Base-by-base conservation (phyloP, 2,329 filamentous ascomycete species). In the Rutstroemia sp. region DNA sequence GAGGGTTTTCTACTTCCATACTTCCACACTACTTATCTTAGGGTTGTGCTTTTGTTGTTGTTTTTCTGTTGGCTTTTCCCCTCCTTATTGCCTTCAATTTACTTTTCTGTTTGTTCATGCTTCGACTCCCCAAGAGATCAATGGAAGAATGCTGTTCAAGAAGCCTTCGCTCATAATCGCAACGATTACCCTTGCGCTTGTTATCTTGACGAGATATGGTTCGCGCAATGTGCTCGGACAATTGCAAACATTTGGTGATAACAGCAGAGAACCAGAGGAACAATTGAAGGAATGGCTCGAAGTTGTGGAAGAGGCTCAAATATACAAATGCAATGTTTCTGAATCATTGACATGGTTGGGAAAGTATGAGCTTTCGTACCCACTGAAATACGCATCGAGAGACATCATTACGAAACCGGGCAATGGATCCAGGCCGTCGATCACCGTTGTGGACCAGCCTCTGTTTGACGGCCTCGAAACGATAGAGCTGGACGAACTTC, bases 361-460 rank as follows among this genome's bases (percentile, higher is more conserved):
- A 14, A 56, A 25, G 21, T 68, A 68, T 44, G 58, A 66, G 14
- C 63, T 69, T 56, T 59, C 62, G 5, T 66, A 64, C 50, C 64
- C 65, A 2, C 61, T 68, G 25, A 56, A 62, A 48, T 68, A 67
- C 60, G 61, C 62, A 21, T 65, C 64, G 1, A 61, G 67, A 52
- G 64, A 68, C 46, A 67, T 68, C 25, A 46, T 65, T 49, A 58
- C 61, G 2, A 56, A 48, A 19, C 61, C 63, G 16, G 48, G 30
- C 45, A 27, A 52, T 56, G 48, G 54, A 19, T 27, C 42, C 39
- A 59, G 67, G 23, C 59, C 63, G 2, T 61, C 63, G 9, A 45
- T 68, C 19, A 65, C 66, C 1, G 41, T 59, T 2, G 45, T 67
- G n/a, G 61, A 67, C 4, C 47, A 64, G 30, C 63, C 60, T 39